Conservation (phyloP, 306 rosid genomes). For the Begonia loranthoides region DNA sequence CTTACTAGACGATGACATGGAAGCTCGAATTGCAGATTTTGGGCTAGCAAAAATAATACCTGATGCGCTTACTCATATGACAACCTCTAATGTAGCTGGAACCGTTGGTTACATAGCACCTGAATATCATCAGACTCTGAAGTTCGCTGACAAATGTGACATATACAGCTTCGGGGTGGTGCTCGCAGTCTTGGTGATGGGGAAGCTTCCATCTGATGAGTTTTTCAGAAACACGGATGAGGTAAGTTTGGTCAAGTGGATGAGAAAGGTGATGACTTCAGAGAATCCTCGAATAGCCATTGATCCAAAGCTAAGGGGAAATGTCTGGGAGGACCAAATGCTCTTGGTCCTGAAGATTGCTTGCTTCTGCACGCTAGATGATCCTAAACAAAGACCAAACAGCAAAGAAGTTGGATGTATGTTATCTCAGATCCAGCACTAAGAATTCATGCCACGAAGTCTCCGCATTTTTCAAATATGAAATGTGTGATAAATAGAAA, state of each 20-base stretch:
- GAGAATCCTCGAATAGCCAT: slow-evolving; percentile 55
- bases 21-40: slow-evolving; percentile 88
- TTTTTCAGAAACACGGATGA: slow-evolving; percentile 55
- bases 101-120: slow-evolving; percentile 85
- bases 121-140: slow-evolving; percentile 73
- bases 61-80: slow-evolving; percentile 53
- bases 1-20: slow-evolving; percentile 81
- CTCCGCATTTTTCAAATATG: too few species aligned
- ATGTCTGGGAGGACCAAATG: slow-evolving; percentile 81
- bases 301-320: slow-evolving; percentile 42
- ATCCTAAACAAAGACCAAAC: slow-evolving; percentile 80
- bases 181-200: slow-evolving; percentile 68
- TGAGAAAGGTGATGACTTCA: slow-evolving; percentile 56
- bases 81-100: slow-evolving; percentile 65
- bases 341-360: slow-evolving; percentile 86
- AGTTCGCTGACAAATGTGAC: slow-evolving; percentile 89
- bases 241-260: slow-evolving; percentile 79
- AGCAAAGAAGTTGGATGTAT: slow-evolving; percentile 81
- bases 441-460: neutral
- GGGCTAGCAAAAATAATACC: slow-evolving; percentile 88
- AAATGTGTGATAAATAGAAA: too few species aligned
- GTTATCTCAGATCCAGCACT: slow-evolving; percentile 65
- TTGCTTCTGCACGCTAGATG: slow-evolving; percentile 71
- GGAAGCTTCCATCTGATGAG: slow-evolving; percentile 62
- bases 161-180: slow-evolving; percentile 77